A percentile compares a stretch with the other conserved stretches of the same genome.
Evolutionary conservation across 331 rosid species (phyloP).

Genomic region (Spiraea crenata): DNA sequence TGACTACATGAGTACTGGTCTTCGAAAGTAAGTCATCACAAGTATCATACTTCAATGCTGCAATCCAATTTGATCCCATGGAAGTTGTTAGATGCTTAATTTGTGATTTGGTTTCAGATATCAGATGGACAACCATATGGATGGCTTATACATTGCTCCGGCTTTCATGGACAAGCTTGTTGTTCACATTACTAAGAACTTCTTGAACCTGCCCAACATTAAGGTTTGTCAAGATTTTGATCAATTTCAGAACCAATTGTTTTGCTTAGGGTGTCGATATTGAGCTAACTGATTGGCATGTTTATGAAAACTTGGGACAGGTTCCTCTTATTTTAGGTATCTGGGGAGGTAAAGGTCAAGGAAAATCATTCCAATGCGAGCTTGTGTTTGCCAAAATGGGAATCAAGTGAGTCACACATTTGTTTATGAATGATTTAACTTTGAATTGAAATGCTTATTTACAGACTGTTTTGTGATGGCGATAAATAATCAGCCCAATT

Average conservation of each 20-base stretch:
- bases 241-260: background rate
- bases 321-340: constrained; percentile 58
- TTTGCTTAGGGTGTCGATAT: background rate
- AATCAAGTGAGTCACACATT: constrained; percentile 43
- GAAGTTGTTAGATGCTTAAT: background rate
- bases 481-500: constrained; percentile 41
- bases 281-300: background rate
- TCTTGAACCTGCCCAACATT: constrained; percentile 52
- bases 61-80: background rate
- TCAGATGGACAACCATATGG: constrained; percentile 46
- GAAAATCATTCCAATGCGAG: constrained; percentile 61
- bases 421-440: background rate
- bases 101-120: constrained; percentile 25
- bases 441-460: background rate
- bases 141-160: constrained; percentile 59
- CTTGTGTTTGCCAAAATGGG: constrained; percentile 65
- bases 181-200: constrained; percentile 56
- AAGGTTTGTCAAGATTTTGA: constrained; percentile 28
- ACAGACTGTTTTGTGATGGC: background rate
- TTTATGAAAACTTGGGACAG: constrained; percentile 19
- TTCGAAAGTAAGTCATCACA: constrained; percentile 63
- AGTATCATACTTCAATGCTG: too few relatives aligned
- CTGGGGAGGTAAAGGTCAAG: constrained; percentile 73
- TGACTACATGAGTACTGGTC: constrained; percentile 71
- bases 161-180: constrained; percentile 56